phyloP scores from a whole-genome alignment of 768 basidiomycete genomes.

The Trametopsis cervina region DNA sequence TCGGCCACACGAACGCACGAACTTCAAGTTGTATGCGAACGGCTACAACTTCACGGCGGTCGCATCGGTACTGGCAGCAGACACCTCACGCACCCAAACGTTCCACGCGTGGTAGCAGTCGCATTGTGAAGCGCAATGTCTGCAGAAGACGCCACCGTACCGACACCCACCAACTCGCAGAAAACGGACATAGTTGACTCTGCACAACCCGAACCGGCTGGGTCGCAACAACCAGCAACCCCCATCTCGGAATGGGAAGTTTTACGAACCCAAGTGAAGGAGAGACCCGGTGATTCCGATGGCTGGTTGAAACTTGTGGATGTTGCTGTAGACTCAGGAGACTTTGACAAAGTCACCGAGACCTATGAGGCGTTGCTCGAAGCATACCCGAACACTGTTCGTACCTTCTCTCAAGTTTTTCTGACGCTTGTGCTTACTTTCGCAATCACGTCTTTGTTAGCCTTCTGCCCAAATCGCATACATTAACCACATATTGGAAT shows the following conservation, averaged over 20 bases:
- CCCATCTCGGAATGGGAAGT: constrained; percentile 56
- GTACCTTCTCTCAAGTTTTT: constrained; percentile 20
- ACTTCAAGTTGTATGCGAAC: too few relatives aligned
- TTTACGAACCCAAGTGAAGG: constrained; percentile 51
- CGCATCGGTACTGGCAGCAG: too few relatives aligned
- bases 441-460: constrained; percentile 9
- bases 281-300: constrained; percentile 70
- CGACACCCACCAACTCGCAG: neutral
- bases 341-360: constrained; percentile 72
- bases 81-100: too few relatives aligned
- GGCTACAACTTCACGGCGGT: too few relatives aligned
- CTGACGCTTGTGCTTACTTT: constrained; percentile 16
- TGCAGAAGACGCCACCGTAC: too few relatives aligned
- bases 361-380: constrained; percentile 79
- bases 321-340: constrained; percentile 67
- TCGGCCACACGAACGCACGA: too few relatives aligned
- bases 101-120: too few relatives aligned
- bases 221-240: neutral
- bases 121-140: too few relatives aligned
- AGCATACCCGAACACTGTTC: constrained; percentile 86
- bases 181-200: neutral
- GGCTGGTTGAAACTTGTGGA: constrained; percentile 74
- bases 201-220: neutral
- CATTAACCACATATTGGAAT: constrained; percentile 64
- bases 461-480: constrained; percentile 76